Base-by-base conservation (phyloP, 2,329 filamentous ascomycete genomes). In the Sporothrix curviconia region DNA sequence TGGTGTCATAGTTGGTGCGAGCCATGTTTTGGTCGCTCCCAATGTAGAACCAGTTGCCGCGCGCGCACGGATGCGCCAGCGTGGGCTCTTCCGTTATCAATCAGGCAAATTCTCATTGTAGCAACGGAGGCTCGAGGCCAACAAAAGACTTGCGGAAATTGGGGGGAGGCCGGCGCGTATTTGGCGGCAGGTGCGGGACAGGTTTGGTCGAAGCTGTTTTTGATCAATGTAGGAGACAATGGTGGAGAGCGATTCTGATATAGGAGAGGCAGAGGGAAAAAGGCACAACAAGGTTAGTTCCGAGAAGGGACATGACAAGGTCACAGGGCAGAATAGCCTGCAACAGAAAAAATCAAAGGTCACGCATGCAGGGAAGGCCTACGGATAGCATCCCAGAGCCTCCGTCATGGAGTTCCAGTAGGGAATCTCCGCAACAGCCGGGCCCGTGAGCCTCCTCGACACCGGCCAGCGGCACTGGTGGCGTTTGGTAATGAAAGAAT, bases 141-240 rank as follows among this genome's bases (percentile, higher is more conserved):
- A 77, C 17, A 96, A 80, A n/a, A 63, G 87, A 83, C 51, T 76
- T 78, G 66, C 90, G 86, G 71, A 89, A 92, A 65, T 91, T n/a
- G n/a, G 89, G 43, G 95, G 76, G 24, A 97, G 80, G 63, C 86
- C 89, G 57, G 80, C 79, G 64, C 89, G 89, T 62, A 95, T 83
- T 67, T 89, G 85, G 53, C 87, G 88, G 70, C 90, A 95, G 56
- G 90, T 91, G 56, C 82, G 83, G 53, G 92, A 89, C 19, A 97
- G 82, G 62, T 86, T 85, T n/a, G n/a, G 70, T 95, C 86, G 65
- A 96, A n/a, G 82, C 14, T 89, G 87, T 70, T 92, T 96, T 52
- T 96, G 81, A 69, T 97, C 92, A 69, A 96, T 83, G 64, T 82
- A 81, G 32, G 83, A 81, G 50, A 89, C 87, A 63, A 96, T 81